Conservation (phyloP, 106 monocot genomes). For the Cymbidium sinense region DNA sequence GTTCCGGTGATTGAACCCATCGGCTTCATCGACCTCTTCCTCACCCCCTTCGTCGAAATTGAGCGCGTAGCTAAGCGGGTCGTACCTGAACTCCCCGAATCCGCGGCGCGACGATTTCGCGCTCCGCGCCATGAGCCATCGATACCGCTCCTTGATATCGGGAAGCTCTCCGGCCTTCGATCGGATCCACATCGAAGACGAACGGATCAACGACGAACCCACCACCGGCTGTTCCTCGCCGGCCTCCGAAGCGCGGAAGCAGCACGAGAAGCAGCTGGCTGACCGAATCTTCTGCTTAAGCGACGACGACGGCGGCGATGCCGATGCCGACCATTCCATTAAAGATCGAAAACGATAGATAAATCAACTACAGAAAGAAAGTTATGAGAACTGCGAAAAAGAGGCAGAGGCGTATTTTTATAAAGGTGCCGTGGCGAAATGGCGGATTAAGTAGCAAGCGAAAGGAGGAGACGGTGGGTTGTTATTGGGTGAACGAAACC, state of each 20-base stretch:
- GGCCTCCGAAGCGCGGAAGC: constrained; percentile 24
- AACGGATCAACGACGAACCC: constrained; percentile 28
- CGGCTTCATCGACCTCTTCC: background rate
- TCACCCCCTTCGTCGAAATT: constrained; percentile 8
- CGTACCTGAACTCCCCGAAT: constrained; percentile 3
- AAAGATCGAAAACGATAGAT: background rate
- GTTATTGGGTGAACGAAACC: background rate
- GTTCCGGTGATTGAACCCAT: background rate
- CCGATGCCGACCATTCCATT: background rate
- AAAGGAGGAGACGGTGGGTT: background rate
- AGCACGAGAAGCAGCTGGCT: constrained; percentile 49
- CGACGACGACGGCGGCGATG: constrained; percentile 4
- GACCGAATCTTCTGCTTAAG: constrained; percentile 23
- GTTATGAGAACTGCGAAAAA: background rate
- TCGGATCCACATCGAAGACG: constrained; percentile 41
- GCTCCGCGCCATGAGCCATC: constrained; percentile 10
- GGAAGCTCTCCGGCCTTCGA: constrained; percentile 36
- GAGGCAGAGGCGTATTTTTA: background rate
- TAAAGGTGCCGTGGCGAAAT: background rate
- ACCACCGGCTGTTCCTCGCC: background rate
- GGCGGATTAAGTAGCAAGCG: background rate
- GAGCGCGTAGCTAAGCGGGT: constrained; percentile 2
- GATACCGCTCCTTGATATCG: constrained; percentile 31
- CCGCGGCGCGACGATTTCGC: constrained; percentile 1
- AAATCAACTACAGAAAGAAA: background rate